These are phyloP conservation scores for Rhododendron vialii DNA, from an alignment of 148 eudicot genomes.

Conservation along the genomic window DNA sequence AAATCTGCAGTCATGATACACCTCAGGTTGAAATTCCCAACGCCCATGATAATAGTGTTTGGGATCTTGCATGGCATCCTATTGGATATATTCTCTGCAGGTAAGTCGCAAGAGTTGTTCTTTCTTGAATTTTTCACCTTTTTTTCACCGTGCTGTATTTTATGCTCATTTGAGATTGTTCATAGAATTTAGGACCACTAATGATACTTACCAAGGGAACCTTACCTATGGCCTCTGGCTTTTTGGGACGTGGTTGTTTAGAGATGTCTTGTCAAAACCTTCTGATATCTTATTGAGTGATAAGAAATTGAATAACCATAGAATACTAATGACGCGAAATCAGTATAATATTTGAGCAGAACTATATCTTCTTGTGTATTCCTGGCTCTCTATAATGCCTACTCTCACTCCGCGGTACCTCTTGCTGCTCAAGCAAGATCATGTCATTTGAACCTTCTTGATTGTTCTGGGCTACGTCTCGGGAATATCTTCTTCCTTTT, in stretches of 20 bases:
- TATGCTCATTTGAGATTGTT: neutral
- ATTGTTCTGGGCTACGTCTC: neutral
- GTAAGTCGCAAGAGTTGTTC: slow-evolving; percentile 22
- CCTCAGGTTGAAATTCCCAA: slow-evolving; percentile 87
- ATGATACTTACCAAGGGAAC: neutral
- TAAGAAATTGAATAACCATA: neutral
- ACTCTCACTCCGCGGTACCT: neutral
- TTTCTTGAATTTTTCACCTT: neutral
- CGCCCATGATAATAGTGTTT: slow-evolving; percentile 91
- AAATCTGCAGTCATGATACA: slow-evolving; percentile 69
- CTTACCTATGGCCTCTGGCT: neutral
- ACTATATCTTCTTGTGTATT: neutral
- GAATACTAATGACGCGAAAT: neutral
- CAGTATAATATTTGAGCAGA: neutral
- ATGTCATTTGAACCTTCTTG: neutral
- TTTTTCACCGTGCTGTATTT: neutral
- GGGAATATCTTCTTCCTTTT: neutral
- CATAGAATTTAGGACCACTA: neutral
- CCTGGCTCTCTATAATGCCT: neutral
- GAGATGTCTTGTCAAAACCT: neutral
- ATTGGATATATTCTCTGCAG: slow-evolving; percentile 93
- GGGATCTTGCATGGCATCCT: slow-evolving; percentile 99
- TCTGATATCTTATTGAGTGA: neutral
- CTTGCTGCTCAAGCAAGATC: neutral
- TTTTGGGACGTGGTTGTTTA: neutral